Percentiles rank a stretch among this genome's conserved stretches.
Evolutionary conservation across 768 basidiomycete genomes (phyloP).

Genomic region (Pleurotus salmoneostramineus): DNA sequence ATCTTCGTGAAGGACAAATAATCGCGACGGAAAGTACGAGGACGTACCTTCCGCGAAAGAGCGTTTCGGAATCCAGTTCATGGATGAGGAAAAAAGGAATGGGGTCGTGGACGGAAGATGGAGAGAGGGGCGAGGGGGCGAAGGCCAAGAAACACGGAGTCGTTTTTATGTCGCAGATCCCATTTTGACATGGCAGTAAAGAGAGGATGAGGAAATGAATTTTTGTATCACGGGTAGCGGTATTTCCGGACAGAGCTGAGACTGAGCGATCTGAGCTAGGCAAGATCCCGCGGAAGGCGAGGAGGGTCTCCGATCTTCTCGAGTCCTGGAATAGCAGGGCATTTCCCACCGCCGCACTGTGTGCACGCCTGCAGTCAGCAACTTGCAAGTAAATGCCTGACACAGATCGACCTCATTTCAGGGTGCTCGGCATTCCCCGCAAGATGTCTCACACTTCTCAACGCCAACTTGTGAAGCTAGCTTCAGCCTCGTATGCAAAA

Average conservation of each 20-base stretch:
- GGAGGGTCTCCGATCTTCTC: neutral
- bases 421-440: neutral
- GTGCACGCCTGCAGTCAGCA: too few relatives aligned
- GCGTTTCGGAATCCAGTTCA: slow-evolving; percentile 26
- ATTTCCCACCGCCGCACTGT: too few relatives aligned
- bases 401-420: too few relatives aligned
- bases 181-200: slow-evolving; percentile 5
- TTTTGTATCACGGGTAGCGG: slow-evolving; percentile 6
- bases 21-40: neutral
- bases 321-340: neutral
- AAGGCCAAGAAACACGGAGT: neutral
- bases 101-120: neutral
- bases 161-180: slow-evolving; percentile 8
- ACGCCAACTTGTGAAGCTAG: too few relatives aligned
- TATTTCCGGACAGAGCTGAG: neutral
- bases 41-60: slow-evolving; percentile 23
- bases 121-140: neutral
- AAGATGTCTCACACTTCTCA: neutral
- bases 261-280: neutral
- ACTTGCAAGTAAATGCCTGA: too few relatives aligned
- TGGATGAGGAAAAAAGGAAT: slow-evolving; percentile 13
- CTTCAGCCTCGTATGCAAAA: too few relatives aligned
- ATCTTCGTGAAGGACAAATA: slow-evolving; percentile 9
- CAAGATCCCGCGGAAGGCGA: neutral
- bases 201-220: neutral